These are phyloP conservation scores for Populus hybrid DNA, from an alignment of 441 rosid species.

Conservation along the genomic window DNA sequence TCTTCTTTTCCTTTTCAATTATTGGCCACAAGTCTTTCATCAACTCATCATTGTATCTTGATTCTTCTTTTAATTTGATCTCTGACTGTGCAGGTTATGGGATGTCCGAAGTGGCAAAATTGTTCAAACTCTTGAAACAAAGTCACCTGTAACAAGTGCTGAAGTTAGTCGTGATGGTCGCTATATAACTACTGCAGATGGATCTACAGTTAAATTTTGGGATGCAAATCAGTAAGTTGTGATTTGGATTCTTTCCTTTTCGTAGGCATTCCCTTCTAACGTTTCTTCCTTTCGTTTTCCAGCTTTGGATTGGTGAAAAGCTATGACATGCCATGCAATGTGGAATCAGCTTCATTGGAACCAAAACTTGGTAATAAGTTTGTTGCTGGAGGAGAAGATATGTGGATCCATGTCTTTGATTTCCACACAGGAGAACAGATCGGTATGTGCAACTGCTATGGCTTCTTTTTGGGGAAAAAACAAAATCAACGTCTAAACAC, in stretches of 20 bases:
- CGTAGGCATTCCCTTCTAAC: not conserved
- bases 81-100: constrained; percentile 59
- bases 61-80: not conserved
- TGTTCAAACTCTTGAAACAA: constrained; percentile 81
- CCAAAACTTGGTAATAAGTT: constrained; percentile 82
- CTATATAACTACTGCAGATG: constrained; percentile 87
- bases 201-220: constrained; percentile 90
- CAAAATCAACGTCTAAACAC: not conserved
- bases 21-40: not conserved
- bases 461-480: not conserved
- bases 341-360: constrained; percentile 93
- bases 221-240: constrained; percentile 86
- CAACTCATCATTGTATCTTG: not conserved
- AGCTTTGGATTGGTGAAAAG: constrained; percentile 71
- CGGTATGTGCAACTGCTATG: constrained; percentile 41
- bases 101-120: constrained; percentile 80
- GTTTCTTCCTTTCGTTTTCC: not conserved
- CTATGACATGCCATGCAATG: constrained; percentile 77
- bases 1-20: not conserved
- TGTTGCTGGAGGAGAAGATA: constrained; percentile 83
- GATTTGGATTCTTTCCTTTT: not conserved
- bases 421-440: constrained; percentile 90
- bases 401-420: constrained; percentile 71
- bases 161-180: constrained; percentile 95
- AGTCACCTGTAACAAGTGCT: constrained; percentile 83